A percentile compares a stretch with the other conserved stretches of the same genome.
Conservation (phyloP, 106 monocot genomes). For the Dactylorhiza incarnata region DNA sequence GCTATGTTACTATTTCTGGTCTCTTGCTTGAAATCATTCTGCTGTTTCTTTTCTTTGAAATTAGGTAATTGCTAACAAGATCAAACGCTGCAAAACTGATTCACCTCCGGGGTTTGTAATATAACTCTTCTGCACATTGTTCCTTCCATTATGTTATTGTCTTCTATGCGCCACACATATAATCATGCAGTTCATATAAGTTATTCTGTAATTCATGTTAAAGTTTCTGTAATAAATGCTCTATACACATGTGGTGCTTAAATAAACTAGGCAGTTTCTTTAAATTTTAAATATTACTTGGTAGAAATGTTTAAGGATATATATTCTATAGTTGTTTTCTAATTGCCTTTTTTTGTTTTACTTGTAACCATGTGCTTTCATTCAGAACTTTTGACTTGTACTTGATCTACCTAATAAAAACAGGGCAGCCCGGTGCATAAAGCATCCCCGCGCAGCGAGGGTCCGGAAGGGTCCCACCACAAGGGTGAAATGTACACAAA, state of each 20-base stretch:
- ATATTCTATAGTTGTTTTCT: background rate
- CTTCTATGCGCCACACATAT: background rate
- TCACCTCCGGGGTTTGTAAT: conserved; percentile 78
- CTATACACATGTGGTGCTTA: background rate
- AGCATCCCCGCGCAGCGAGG: too few species aligned
- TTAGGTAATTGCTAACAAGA: conserved; percentile 90
- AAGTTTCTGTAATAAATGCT: background rate
- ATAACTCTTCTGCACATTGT: background rate
- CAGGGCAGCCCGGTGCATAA: too few species aligned
- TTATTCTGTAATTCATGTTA: background rate
- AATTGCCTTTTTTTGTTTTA: background rate
- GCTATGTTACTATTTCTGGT: background rate
- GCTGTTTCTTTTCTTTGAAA: conserved; percentile 6
- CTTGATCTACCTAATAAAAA: background rate
- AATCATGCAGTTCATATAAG: background rate
- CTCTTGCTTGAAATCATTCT: background rate
- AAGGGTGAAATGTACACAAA: too few species aligned
- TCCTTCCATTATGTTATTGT: background rate
- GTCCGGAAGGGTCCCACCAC: too few species aligned
- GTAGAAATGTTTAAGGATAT: background rate
- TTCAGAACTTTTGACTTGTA: background rate
- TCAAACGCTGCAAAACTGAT: conserved; percentile 98
- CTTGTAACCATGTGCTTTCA: background rate
- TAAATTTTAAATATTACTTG: background rate
- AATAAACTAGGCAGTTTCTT: background rate